Conservation (phyloP, 306 rosid species). For the Quercus robur region DNA sequence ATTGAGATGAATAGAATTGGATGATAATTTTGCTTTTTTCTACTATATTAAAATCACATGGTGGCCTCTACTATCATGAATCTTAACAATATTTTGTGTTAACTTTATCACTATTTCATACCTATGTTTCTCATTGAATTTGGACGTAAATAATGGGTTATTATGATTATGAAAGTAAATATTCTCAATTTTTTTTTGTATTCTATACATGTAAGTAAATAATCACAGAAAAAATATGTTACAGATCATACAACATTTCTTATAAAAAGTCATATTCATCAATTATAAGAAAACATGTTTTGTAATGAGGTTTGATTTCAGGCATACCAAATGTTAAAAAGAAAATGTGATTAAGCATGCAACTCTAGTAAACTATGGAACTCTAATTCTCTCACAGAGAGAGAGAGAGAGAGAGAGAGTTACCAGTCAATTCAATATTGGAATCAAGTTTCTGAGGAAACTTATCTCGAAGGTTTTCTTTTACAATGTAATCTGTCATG, state of each 20-base stretch:
- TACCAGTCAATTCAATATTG: constrained; percentile 22
- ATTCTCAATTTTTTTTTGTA: too few species aligned
- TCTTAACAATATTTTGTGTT: neutral
- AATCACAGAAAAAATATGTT: neutral
- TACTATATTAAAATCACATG: too few species aligned
- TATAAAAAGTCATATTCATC: too few species aligned
- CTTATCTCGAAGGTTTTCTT: constrained; percentile 12
- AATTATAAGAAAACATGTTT: neutral
- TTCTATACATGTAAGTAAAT: too few species aligned
- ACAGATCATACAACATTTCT: neutral
- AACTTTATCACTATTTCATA: neutral
- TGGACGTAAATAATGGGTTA: too few species aligned
- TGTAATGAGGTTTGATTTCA: too few species aligned
- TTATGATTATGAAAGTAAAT: too few species aligned
- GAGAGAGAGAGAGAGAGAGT: neutral
- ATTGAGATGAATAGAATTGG: neutral
- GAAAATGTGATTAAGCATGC: neutral
- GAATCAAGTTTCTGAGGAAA: constrained; percentile 4
- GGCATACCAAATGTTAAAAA: neutral
- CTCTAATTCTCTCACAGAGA: neutral
- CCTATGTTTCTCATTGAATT: neutral
- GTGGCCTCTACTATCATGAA: too few species aligned
- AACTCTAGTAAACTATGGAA: neutral
- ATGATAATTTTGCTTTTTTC: neutral
- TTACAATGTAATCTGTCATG: constrained; percentile 18